These are phyloP conservation scores for Populus pruinosa DNA, from an alignment of 345 rosid species.

Conservation along the genomic window DNA sequence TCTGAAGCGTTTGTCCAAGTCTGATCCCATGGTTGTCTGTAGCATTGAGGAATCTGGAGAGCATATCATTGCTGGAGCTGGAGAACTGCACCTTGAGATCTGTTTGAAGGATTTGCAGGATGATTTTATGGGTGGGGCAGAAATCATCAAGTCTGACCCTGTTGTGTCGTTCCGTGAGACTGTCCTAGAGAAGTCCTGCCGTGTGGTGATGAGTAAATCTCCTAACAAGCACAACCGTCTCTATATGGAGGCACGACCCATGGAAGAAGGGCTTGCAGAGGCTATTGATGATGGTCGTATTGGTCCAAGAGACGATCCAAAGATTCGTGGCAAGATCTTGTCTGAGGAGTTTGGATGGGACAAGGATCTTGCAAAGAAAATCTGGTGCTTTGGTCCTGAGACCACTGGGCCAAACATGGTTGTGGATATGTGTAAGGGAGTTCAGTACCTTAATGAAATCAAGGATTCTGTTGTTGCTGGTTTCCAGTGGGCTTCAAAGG, in stretches of 20 bases:
- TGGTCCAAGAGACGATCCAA: slow-evolving; percentile 85
- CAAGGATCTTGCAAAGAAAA: slow-evolving; percentile 83
- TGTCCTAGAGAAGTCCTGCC: slow-evolving; percentile 53
- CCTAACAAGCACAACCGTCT: slow-evolving; percentile 81
- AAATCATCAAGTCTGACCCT: slow-evolving; percentile 66
- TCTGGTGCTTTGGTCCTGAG: slow-evolving; percentile 87
- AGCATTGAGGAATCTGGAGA: slow-evolving; percentile 73
- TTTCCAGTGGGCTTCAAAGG: slow-evolving; percentile 90
- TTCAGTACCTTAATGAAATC: slow-evolving; percentile 79
- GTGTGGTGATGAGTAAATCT: slow-evolving; percentile 56
- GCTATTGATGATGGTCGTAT: slow-evolving; percentile 80
- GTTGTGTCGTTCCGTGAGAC: slow-evolving; percentile 82
- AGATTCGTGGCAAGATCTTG: slow-evolving; percentile 63
- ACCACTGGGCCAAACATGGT: slow-evolving; percentile 87
- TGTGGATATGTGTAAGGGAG: slow-evolving; percentile 90
- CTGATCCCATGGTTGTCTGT: slow-evolving; percentile 87
- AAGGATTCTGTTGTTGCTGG: slow-evolving; percentile 90
- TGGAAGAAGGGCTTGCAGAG: slow-evolving; percentile 81
- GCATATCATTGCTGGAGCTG: slow-evolving; percentile 85
- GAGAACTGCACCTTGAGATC: slow-evolving; percentile 74
- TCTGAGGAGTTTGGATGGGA: slow-evolving; percentile 81
- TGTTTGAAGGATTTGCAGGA: slow-evolving; percentile 76
- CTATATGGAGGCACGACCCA: slow-evolving; percentile 79
- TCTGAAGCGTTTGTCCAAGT: slow-evolving; percentile 73
- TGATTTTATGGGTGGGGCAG: slow-evolving; percentile 87